Conservation (phyloP, 129 eudicot genomes). For the Flaveria ramosissima region DNA sequence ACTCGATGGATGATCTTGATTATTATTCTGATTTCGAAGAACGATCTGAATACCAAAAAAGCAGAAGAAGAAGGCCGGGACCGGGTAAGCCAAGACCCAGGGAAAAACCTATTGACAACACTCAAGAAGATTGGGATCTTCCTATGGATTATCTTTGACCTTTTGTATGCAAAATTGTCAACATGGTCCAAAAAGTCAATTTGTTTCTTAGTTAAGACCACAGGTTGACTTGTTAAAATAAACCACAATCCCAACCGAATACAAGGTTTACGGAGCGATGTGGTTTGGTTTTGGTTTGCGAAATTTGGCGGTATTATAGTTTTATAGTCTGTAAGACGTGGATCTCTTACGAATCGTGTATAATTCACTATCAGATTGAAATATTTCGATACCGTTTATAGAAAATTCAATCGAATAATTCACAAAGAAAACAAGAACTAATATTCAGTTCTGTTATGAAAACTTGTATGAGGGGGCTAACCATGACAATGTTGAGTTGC, state of each 20-base stretch:
- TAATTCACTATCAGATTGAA: too few relatives aligned
- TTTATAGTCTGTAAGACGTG: too few relatives aligned
- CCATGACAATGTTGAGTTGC: too few relatives aligned
- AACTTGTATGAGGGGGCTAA: too few relatives aligned
- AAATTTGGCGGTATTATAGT: not conserved
- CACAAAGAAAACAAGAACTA: too few relatives aligned
- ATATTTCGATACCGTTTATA: too few relatives aligned
- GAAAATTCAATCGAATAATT: too few relatives aligned
- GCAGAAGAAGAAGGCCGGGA: constrained; percentile 26
- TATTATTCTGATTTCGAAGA: constrained; percentile 37
- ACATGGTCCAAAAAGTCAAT: not conserved
- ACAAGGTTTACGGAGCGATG: not conserved
- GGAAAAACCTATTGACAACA: constrained; percentile 33
- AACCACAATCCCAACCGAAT: not conserved
- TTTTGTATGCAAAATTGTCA: constrained; percentile 1
- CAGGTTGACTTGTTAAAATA: constrained; percentile 14
- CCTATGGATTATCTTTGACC: constrained; percentile 76
- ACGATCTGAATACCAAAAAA: constrained; percentile 30
- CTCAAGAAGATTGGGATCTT: constrained; percentile 65
- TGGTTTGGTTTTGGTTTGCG: not conserved
- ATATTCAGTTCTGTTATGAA: too few relatives aligned
- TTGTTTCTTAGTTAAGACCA: not conserved
- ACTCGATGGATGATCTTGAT: constrained; percentile 47
- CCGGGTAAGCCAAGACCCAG: constrained; percentile 25
- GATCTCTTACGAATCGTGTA: too few relatives aligned